Percentiles rank a stretch among this genome's conserved stretches.
phyloP scores from a whole-genome alignment of 305 asterid genomes.

The Fraxinus latifolia region DNA sequence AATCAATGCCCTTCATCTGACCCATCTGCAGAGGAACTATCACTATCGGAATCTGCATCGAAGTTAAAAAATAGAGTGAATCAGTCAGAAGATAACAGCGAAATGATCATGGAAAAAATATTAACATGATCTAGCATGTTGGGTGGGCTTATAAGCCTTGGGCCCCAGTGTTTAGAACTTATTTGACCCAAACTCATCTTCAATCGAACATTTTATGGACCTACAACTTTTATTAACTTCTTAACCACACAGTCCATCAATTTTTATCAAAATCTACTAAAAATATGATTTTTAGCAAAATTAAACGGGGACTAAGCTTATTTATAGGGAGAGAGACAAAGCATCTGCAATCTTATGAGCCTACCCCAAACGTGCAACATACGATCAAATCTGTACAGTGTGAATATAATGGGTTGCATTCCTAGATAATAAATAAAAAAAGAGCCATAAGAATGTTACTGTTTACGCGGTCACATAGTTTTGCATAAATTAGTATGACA shows the following conservation, averaged over 20 bases:
- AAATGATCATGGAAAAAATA: neutral
- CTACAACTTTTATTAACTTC: neutral
- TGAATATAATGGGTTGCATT: neutral
- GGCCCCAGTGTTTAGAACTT: neutral
- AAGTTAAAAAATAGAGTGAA: neutral
- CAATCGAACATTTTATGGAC: neutral
- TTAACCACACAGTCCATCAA: neutral
- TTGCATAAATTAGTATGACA: neutral
- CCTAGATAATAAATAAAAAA: neutral
- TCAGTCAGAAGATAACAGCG: neutral
- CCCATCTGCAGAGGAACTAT: conserved; percentile 52
- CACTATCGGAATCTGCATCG: conserved; percentile 56
- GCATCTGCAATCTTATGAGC: neutral
- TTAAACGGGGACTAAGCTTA: neutral
- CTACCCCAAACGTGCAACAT: neutral
- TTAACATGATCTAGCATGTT: neutral
- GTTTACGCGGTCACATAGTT: neutral
- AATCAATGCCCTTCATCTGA: conserved; percentile 45
- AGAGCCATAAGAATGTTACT: neutral
- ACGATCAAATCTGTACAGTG: neutral
- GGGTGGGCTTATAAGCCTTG: neutral
- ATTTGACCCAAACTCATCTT: neutral
- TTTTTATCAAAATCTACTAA: neutral
- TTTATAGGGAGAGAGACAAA: neutral
- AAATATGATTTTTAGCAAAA: neutral